A percentile compares a stretch with the other conserved stretches of the same genome.
Conservation (phyloP, 2,329 filamentous ascomycete genomes). For the Bipolaris cookei region DNA sequence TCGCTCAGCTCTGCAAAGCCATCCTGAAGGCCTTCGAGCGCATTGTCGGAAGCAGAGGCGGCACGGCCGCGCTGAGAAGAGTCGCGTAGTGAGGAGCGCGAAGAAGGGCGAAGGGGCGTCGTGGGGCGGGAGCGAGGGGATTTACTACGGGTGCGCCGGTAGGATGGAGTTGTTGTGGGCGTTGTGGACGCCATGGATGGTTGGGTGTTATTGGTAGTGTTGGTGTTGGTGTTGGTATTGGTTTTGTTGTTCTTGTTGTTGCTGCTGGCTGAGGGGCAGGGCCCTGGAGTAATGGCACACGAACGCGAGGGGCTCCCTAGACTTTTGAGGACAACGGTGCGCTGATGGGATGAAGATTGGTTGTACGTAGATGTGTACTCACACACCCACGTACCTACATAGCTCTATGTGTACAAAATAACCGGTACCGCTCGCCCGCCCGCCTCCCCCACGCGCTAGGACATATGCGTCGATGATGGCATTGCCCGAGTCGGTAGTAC, state of each 20-base stretch:
- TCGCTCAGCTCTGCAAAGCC: constrained; percentile 93
- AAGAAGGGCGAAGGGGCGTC: constrained; percentile 88
- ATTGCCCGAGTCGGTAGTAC: constrained; percentile 4
- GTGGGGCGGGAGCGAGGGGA: constrained; percentile 73
- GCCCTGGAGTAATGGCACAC: neutral
- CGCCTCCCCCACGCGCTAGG: constrained; percentile 10
- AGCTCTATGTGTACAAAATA: too few species aligned
- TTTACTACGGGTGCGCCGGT: constrained; percentile 63
- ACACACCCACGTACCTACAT: too few species aligned
- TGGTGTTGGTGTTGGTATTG: neutral
- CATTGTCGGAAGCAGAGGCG: constrained; percentile 64
- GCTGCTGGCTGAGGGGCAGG: neutral
- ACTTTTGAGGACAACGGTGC: neutral
- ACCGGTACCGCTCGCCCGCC: neutral
- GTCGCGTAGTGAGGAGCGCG: constrained; percentile 82
- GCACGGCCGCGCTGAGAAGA: constrained; percentile 41
- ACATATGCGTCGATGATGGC: constrained; percentile 15
- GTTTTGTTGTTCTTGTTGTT: too few species aligned
- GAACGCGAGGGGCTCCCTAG: neutral
- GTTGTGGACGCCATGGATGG: constrained; percentile 33
- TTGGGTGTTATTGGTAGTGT: neutral
- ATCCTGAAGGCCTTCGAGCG: constrained; percentile 83
- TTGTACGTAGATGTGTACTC: neutral
- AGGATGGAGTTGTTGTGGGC: constrained; percentile 30
- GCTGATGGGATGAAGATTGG: neutral